Percentiles rank a stretch among this genome's conserved stretches.
These are phyloP conservation scores for Chalciporus piperatus DNA, from an alignment of 768 basidiomycete genomes.

Conservation along the genomic window DNA sequence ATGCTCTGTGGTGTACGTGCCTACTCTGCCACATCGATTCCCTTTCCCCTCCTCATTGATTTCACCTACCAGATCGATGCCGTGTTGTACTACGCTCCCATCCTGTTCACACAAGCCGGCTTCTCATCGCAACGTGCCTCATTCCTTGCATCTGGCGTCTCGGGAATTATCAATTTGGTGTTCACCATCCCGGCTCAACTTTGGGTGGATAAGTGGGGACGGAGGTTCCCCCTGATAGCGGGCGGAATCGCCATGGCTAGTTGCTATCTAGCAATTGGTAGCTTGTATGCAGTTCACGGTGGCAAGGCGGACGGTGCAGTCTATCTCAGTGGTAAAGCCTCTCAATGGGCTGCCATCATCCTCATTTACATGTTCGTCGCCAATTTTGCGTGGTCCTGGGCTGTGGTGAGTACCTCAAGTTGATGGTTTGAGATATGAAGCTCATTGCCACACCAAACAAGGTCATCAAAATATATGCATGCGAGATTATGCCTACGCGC, in stretches of 20 bases:
- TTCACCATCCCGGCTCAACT: constrained; percentile 38
- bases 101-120: constrained; percentile 50
- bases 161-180: constrained; percentile 43
- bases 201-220: constrained; percentile 39
- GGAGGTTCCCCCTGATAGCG: constrained; percentile 36
- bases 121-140: constrained; percentile 44
- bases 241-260: constrained; percentile 41
- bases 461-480: constrained; percentile 38
- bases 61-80: constrained; percentile 22
- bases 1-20: constrained; percentile 33
- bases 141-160: constrained; percentile 50
- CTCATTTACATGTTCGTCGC: constrained; percentile 48
- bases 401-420: constrained; percentile 28
- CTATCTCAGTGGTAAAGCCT: constrained; percentile 19
- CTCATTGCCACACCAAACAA: constrained; percentile 4
- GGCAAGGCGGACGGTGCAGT: constrained; percentile 25
- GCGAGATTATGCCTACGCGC: constrained; percentile 48
- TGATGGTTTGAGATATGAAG: neutral
- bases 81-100: constrained; percentile 41
- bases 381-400: constrained; percentile 44
- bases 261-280: constrained; percentile 42
- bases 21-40: neutral
- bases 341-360: constrained; percentile 40
- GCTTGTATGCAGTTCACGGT: constrained; percentile 41
- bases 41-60: neutral